A percentile compares a stretch with the other conserved stretches of the same genome.
These are phyloP conservation scores for Ashbya aceris DNA, from an alignment of 1,139 yeast genomes.

Conservation along the genomic window DNA sequence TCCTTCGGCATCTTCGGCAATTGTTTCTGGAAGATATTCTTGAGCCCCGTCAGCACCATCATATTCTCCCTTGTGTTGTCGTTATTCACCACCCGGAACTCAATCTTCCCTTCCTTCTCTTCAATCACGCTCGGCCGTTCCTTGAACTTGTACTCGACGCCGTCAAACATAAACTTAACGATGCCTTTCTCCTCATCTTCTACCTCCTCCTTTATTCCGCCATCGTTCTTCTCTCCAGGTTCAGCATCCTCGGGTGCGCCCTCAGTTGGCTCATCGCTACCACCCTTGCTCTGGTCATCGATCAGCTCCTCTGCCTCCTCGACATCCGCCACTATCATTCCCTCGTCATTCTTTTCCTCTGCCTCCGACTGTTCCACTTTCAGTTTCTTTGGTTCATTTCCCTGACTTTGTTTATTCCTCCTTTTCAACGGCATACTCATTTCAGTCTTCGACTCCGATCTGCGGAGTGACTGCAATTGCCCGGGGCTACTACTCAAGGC, in stretches of 20 bases:
- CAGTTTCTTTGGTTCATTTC: slow-evolving; percentile 4
- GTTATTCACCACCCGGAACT: slow-evolving; percentile 90
- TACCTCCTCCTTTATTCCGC: slow-evolving; percentile 18
- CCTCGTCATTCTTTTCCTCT: slow-evolving; percentile 29
- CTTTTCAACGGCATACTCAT: not conserved
- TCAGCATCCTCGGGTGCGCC: slow-evolving; percentile 5
- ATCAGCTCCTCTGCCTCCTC: slow-evolving; percentile 14
- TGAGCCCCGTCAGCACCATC: slow-evolving; percentile 88
- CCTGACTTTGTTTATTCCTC: slow-evolving; percentile 4
- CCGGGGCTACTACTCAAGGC: not conserved
- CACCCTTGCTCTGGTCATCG: slow-evolving; percentile 14
- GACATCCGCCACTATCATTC: slow-evolving; percentile 25
- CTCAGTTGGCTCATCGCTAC: slow-evolving; percentile 21
- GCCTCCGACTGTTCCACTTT: slow-evolving; percentile 15
- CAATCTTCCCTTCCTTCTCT: slow-evolving; percentile 84
- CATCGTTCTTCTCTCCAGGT: not conserved
- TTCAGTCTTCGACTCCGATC: not conserved
- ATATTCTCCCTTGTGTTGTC: slow-evolving; percentile 80
- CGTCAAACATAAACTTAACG: slow-evolving; percentile 55
- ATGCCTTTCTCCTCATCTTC: slow-evolving; percentile 38
- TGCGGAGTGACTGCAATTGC: not conserved
- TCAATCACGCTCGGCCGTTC: slow-evolving; percentile 93
- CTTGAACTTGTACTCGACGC: slow-evolving; percentile 72
- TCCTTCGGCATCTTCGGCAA: slow-evolving; percentile 98
- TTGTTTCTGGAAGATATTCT: slow-evolving; percentile 93